phyloP scores from a whole-genome alignment of 768 basidiomycete genomes.

The Trametes cubensis region DNA sequence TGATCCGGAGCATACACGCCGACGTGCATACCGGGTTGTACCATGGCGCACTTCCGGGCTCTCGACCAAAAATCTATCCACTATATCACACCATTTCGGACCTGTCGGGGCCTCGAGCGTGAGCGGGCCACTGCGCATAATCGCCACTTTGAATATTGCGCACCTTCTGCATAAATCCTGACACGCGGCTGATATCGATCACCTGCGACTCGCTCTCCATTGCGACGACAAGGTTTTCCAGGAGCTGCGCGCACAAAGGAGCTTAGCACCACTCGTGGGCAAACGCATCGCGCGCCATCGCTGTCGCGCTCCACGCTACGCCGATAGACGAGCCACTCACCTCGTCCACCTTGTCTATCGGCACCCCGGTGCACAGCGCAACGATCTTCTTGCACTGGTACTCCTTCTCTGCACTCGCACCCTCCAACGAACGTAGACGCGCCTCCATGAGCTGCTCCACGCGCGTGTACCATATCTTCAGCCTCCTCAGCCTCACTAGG shows the following conservation, averaged over 20 bases:
- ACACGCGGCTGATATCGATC: conserved; percentile 82
- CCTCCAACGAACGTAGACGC: conserved; percentile 70
- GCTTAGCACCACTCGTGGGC: conserved; percentile 8
- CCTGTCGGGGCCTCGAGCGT: conserved; percentile 37
- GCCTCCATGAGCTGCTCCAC: conserved; percentile 74
- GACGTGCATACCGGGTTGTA: not conserved
- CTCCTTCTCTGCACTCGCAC: conserved; percentile 85
- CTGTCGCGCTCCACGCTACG: not conserved
- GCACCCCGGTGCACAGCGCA: conserved; percentile 83
- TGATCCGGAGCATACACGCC: not conserved
- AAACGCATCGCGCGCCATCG: not conserved
- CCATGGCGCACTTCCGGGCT: not conserved
- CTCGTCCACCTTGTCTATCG: conserved; percentile 86
- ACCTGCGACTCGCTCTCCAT: conserved; percentile 86
- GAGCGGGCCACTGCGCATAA: not conserved
- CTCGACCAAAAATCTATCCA: not conserved
- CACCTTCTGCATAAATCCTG: conserved; percentile 91
- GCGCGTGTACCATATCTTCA: conserved; percentile 83
- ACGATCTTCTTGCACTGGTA: conserved; percentile 92
- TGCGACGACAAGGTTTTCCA: conserved; percentile 82
- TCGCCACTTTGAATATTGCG: conserved; percentile 21
- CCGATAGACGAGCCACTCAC: conserved; percentile 49
- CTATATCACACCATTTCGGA: conserved; percentile 64
- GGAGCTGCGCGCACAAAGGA: conserved; percentile 53
- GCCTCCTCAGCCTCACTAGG: conserved; percentile 70